Evolutionary conservation across 768 basidiomycete species (phyloP), one percentile per base, ranked within the genome.

Genomic region (Scleroderma citrinum): DNA sequence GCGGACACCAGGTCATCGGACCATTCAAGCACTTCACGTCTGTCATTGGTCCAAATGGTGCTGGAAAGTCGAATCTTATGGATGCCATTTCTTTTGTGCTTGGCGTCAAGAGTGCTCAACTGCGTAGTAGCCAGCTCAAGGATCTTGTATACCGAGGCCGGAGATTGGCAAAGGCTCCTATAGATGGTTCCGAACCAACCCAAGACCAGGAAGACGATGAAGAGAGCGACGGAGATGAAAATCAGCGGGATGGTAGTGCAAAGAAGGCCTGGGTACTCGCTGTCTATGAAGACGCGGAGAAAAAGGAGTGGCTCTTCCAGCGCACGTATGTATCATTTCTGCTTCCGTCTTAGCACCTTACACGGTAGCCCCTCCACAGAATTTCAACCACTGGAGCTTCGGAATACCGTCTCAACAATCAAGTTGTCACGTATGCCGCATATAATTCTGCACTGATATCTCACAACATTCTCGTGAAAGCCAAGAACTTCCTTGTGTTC

Each of bases 21-120:
- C 92, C 92, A 1, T 93, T 94, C 72, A 82, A 80, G 71, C 83
- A 85, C 60, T 99, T 99, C 69, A 94, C 95, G 0, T 95, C 92
- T 11, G 78, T 97, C 47, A 97, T 99, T 58, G 96, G 96, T 19
- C 95, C 96, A 31, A 98, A 99, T 85, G 95, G 96, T 49, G 92
- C 95, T 1, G 96, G 96, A 51, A 98, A 99, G 65, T 95, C 92
- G 10, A 99, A 99, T 66, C 81, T 98, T 48, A 98, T 98, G 96
- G 96, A 99, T 64, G 96, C 96, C 45, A 97, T 99, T 56, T 98
- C 96, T 3, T 98, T 99, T 64, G 96, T 98, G 8, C 83, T 99
- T 6, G 96, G 96, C 26, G 87, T 98, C 24, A 92, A 94, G 73
- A 93, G 90, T 52, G 87, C 85, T 2, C 92, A 96, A 55, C 76